These are phyloP conservation scores for Misopates orontium DNA, from an alignment of 257 asterid genomes.

Conservation along the genomic window DNA sequence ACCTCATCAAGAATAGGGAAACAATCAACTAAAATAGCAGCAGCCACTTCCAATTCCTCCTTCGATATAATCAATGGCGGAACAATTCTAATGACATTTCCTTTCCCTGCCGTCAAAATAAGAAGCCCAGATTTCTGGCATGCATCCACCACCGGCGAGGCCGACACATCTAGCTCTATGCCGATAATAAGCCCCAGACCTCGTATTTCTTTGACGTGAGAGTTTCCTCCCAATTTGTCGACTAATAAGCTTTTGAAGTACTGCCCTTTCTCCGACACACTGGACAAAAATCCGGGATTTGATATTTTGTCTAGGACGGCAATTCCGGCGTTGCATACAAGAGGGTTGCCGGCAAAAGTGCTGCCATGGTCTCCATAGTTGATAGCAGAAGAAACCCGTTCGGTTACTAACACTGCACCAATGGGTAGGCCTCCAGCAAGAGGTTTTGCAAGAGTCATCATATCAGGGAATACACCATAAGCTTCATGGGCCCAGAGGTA, in stretches of 20 bases:
- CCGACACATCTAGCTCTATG: constrained; percentile 74
- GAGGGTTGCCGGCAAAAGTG: constrained; percentile 97
- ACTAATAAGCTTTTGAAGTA: constrained; percentile 55
- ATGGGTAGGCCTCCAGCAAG: constrained; percentile 98
- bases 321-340: constrained; percentile 79
- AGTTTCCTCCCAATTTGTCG: constrained; percentile 53
- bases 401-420: constrained; percentile 77
- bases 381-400: constrained; percentile 70
- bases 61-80: constrained; percentile 81
- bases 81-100: constrained; percentile 80
- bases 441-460: constrained; percentile 97
- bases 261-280: constrained; percentile 67
- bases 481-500: constrained; percentile 93
- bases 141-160: constrained; percentile 72
- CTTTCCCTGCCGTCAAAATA: constrained; percentile 88
- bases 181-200: constrained; percentile 88
- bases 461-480: constrained; percentile 69
- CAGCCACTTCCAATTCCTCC: constrained; percentile 68
- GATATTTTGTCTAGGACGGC: constrained; percentile 80
- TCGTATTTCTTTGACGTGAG: constrained; percentile 75
- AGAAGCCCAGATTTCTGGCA: constrained; percentile 81
- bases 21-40: constrained; percentile 54
- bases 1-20: constrained; percentile 61
- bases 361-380: constrained; percentile 90
- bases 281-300: constrained; percentile 50